A percentile compares a stretch with the other conserved stretches of the same genome.
Evolutionary conservation across 2,329 filamentous ascomycete genomes (phyloP).

Genomic region (Colletotrichum sp.): DNA sequence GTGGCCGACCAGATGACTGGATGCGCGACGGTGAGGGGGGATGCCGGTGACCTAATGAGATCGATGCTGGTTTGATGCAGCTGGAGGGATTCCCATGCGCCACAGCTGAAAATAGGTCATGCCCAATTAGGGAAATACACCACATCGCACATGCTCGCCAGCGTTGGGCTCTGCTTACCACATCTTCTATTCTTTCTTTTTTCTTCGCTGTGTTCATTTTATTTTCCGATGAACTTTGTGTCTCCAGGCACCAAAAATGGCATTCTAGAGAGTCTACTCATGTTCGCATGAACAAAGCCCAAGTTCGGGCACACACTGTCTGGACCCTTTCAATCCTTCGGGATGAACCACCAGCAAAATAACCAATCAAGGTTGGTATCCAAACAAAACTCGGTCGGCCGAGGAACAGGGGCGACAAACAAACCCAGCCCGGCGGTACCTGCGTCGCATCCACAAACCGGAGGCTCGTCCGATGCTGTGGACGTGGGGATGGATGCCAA

Average conservation of each 20-base stretch:
- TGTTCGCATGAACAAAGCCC: neutral
- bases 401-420: neutral
- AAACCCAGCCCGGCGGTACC: neutral
- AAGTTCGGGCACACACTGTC: neutral
- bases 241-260: neutral
- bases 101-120: conserved; percentile 6
- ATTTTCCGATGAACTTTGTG: neutral
- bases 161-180: neutral
- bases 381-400: neutral
- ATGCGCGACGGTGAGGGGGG: neutral
- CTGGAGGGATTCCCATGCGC: neutral
- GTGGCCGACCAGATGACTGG: neutral
- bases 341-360: neutral
- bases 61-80: neutral
- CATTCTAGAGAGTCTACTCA: neutral
- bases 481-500: neutral
- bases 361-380: neutral
- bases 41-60: neutral
- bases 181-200: neutral
- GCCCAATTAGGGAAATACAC: neutral
- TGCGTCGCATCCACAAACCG: neutral
- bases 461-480: conserved; percentile 1
- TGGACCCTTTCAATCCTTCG: neutral
- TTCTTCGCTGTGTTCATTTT: neutral
- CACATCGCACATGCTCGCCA: neutral